Evolutionary conservation across 192 early-diverging fungal species (phyloP), one percentile per base, ranked within the genome.

Genomic region (Gonapodya prolifera): DNA sequence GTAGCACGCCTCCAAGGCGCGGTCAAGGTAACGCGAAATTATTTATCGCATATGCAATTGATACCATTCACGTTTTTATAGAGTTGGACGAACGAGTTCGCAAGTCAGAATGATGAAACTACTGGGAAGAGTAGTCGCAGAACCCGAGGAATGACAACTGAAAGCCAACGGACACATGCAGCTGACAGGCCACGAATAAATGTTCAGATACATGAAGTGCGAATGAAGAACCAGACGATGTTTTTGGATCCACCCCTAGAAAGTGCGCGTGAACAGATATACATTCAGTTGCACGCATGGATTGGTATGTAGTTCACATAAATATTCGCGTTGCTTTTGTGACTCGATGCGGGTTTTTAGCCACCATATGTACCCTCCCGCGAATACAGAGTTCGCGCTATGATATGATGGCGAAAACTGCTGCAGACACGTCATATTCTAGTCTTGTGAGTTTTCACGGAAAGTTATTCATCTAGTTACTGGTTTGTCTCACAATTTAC

Each of bases 201-300:
- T 23, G 81, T 87, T 2, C 83, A 94, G 35, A 87, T 96, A 13
- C 95, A 97, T 76, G 94, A 97, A 83, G 86, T 98, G 76, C 87
- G 90, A 33, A 91, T 98, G 80, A 87, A 88, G 77, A 95, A 99
- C 87, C 97, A 98, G 84, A 89, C 94, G 79, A 97, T 99, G 92
- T 97, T 90, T 80, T 82, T 99, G 32, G 92, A 97, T 75, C 98
- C 98, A 35, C 96, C 98, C 34, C 85, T 99, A 31, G 96, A 99
- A 82, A 87, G 94, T 76, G 96, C 98, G 0, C 91, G 97, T 30
- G 90, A 89, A 8, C 88, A 90, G 34, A 98, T 94, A 93, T 94
- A 92, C 80, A 81, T 82, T 70, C 92, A 95, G 84, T 88, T 99
- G 32, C 98, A 99, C 75, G 85, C 90, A 1, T 99, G 98, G 95